phyloP scores from a whole-genome alignment of 768 basidiomycete genomes.

The Russula abietina region DNA sequence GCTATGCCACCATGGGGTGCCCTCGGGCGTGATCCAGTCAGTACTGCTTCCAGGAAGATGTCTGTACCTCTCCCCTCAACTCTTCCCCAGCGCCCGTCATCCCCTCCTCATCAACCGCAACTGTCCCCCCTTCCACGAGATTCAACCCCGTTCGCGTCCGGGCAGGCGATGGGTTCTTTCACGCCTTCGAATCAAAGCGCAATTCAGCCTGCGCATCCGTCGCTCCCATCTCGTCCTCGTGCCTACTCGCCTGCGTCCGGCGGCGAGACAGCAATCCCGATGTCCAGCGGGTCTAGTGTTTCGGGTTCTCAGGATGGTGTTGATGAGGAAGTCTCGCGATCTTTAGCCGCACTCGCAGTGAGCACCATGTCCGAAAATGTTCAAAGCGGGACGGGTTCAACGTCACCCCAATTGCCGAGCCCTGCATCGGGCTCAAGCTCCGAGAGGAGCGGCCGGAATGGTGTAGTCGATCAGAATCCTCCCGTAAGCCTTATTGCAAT shows the following conservation, averaged over 20 bases:
- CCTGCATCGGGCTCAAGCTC: slow-evolving; percentile 62
- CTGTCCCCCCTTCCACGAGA: slow-evolving; percentile 29
- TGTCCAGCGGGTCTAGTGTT: slow-evolving; percentile 40
- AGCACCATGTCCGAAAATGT: slow-evolving; percentile 33
- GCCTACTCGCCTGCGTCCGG: slow-evolving; percentile 27
- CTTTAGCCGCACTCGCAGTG: slow-evolving; percentile 42
- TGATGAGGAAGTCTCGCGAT: slow-evolving; percentile 34
- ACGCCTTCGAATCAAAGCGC: slow-evolving; percentile 29
- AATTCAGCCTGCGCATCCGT: slow-evolving; percentile 28
- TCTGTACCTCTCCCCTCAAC: slow-evolving; percentile 23
- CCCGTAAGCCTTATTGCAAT: slow-evolving; percentile 47
- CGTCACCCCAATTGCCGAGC: slow-evolving; percentile 71
- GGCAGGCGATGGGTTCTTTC: slow-evolving; percentile 26
- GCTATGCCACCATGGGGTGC: slow-evolving; percentile 22
- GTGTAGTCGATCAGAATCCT: slow-evolving; percentile 82
- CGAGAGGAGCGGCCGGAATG: slow-evolving; percentile 28
- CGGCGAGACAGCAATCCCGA: slow-evolving; percentile 32
- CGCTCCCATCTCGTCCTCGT: slow-evolving; percentile 30
- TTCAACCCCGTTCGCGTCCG: slow-evolving; percentile 17
- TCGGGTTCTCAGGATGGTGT: slow-evolving; percentile 35
- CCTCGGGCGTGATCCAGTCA: slow-evolving; percentile 5
- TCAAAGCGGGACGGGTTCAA: slow-evolving; percentile 38
- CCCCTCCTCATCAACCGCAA: slow-evolving; percentile 25
- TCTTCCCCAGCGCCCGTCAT: slow-evolving; percentile 27
- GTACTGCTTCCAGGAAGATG: slow-evolving; percentile 25